Percentiles rank a stretch among this genome's conserved stretches.
phyloP scores from a whole-genome alignment of 2,329 filamentous ascomycete species.

The Clathrospora elynae region DNA sequence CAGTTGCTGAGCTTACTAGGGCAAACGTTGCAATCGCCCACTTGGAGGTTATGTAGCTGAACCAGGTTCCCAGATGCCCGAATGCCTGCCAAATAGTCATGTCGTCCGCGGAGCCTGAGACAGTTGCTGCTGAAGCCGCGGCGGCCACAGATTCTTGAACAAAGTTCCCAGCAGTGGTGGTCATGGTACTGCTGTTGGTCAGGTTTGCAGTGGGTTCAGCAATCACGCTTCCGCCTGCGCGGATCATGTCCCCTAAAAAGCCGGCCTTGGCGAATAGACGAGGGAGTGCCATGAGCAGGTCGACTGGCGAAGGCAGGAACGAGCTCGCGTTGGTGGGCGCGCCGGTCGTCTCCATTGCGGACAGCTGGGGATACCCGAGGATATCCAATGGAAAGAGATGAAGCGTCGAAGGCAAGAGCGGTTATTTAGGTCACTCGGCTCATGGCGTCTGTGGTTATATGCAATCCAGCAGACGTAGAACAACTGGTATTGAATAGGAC shows the following conservation, averaged over 20 bases:
- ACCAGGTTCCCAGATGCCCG: conserved; percentile 80
- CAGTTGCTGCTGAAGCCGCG: conserved; percentile 44
- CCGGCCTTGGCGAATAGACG: conserved; percentile 72
- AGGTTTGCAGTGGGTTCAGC: conserved; percentile 63
- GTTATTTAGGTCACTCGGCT: too few species aligned
- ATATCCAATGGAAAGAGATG: too few species aligned
- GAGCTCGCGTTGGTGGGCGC: conserved; percentile 43
- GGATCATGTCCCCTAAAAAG: conserved; percentile 63
- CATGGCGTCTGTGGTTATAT: too few species aligned
- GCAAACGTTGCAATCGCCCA: conserved; percentile 90
- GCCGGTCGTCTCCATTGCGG: conserved; percentile 31
- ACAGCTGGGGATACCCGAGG: conserved; percentile 17
- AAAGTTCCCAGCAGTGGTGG: conserved; percentile 45
- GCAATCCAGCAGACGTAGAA: too few species aligned
- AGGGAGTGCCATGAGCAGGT: conserved; percentile 71
- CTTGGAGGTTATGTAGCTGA: conserved; percentile 69
- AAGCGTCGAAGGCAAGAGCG: too few species aligned
- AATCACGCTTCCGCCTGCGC: conserved; percentile 64
- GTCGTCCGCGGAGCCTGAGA: conserved; percentile 34
- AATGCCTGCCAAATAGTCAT: conserved; percentile 57
- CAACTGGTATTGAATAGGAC: too few species aligned
- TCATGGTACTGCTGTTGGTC: conserved; percentile 47
- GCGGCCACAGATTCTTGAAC: conserved; percentile 54
- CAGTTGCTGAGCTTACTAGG: conserved; percentile 58
- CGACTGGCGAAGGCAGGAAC: conserved; percentile 65